Conservation (phyloP, 108 stramenopile genomes). For the Pseudonitzschia pungens region DNA sequence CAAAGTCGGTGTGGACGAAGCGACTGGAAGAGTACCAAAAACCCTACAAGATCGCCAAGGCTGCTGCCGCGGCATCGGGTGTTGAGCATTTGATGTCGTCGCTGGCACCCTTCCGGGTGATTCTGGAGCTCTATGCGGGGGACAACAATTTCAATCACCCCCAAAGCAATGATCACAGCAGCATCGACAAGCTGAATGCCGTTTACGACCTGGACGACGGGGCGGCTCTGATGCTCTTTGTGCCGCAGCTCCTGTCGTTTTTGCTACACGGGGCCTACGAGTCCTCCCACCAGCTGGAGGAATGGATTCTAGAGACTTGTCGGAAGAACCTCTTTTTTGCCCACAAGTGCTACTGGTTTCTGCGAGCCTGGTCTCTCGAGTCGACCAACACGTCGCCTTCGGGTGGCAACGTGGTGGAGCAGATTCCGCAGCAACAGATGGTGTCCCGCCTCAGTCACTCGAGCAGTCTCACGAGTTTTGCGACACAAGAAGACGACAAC, state of each 20-base stretch:
- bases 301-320: slow-evolving; percentile 82
- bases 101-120: slow-evolving; percentile 67
- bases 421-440: neutral
- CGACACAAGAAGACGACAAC: slow-evolving; percentile 15
- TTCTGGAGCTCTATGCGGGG: slow-evolving; percentile 83
- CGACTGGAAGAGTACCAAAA: slow-evolving; percentile 48
- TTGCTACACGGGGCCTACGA: slow-evolving; percentile 84
- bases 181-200: slow-evolving; percentile 39
- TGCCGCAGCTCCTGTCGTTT: slow-evolving; percentile 84
- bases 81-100: neutral
- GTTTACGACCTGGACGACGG: slow-evolving; percentile 66
- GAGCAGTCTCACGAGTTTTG: slow-evolving; percentile 38
- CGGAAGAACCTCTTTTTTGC: slow-evolving; percentile 71
- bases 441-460: slow-evolving; percentile 25
- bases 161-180: neutral
- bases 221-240: slow-evolving; percentile 66
- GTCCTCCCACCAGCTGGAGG: slow-evolving; percentile 64
- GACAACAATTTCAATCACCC: slow-evolving; percentile 61
- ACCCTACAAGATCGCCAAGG: slow-evolving; percentile 11
- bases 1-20: slow-evolving; percentile 53
- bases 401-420: neutral
- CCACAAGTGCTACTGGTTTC: slow-evolving; percentile 87
- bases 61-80: neutral
- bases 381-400: slow-evolving; percentile 7
- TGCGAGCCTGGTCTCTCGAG: slow-evolving; percentile 81